Evolutionary conservation across 495 filamentous ascomycete species (phyloP).

Genomic region (Achaetomiella virescens): DNA sequence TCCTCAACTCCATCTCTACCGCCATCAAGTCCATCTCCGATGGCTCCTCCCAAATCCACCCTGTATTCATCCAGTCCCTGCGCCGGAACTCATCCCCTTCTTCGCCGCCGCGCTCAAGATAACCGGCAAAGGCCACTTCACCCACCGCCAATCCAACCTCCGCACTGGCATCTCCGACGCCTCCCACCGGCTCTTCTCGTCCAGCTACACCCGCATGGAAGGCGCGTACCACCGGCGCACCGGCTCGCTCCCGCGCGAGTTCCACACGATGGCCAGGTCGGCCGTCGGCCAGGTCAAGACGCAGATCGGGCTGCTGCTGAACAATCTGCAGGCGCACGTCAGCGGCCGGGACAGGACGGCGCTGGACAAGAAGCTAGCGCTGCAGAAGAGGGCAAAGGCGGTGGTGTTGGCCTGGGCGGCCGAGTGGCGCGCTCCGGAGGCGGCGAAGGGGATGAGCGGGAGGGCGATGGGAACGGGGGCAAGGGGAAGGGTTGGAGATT

Average conservation of each 20-base stretch:
- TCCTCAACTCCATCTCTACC: neutral
- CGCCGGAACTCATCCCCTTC: neutral
- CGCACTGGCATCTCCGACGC: neutral
- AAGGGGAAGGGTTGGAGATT: neutral
- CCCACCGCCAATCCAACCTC: neutral
- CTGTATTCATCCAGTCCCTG: neutral
- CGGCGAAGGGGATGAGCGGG: neutral
- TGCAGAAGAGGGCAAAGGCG: constrained; percentile 8
- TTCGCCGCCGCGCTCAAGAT: constrained; percentile 1
- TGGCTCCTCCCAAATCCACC: neutral
- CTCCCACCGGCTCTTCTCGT: neutral
- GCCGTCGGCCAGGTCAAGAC: neutral
- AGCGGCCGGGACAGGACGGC: constrained; percentile 1
- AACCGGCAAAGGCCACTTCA: constrained; percentile 4
- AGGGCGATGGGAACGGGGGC: no score
- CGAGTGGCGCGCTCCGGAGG: constrained; percentile 2
- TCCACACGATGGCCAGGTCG: neutral
- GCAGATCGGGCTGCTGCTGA: constrained; percentile 11
- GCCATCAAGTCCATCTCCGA: neutral
- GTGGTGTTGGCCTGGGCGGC: constrained; percentile 2
- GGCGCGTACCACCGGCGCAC: neutral
- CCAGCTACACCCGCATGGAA: neutral
- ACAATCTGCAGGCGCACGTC: constrained; percentile 9
- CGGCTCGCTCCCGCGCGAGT: neutral
- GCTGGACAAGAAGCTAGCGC: constrained; percentile 2